phyloP scores from a whole-genome alignment of 2,329 filamentous ascomycete genomes.

The Stachybotrys elegans region DNA sequence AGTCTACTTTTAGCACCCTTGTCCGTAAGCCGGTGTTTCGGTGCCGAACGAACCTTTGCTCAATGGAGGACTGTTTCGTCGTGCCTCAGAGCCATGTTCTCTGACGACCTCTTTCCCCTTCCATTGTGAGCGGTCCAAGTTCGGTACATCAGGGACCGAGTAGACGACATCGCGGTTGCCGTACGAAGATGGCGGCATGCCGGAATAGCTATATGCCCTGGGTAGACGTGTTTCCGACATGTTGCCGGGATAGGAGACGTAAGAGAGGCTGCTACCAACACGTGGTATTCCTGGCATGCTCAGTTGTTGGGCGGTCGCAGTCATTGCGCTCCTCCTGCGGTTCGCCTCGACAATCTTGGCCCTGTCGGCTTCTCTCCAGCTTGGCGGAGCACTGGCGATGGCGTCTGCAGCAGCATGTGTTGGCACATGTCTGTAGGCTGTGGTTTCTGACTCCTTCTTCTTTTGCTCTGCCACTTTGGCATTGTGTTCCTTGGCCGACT shows the following conservation, averaged over 20 bases:
- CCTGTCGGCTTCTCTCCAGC: constrained; percentile 42
- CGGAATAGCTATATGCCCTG: constrained; percentile 38
- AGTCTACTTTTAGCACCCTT: constrained; percentile 9
- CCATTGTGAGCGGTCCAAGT: constrained; percentile 15
- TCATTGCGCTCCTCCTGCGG: constrained; percentile 42
- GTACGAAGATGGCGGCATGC: constrained; percentile 27
- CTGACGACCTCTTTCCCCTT: constrained; percentile 36
- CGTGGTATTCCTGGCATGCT: constrained; percentile 36
- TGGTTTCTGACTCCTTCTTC: constrained; percentile 29
- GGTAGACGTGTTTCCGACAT: constrained; percentile 32
- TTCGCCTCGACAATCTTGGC: constrained; percentile 45
- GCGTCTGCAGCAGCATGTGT: constrained; percentile 58
- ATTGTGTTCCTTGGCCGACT: constrained; percentile 51
- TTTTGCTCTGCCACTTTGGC: constrained; percentile 42
- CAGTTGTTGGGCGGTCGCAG: constrained; percentile 31
- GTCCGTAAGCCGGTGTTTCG: constrained; percentile 11
- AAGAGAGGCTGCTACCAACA: constrained; percentile 41
- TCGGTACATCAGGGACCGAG: constrained; percentile 17
- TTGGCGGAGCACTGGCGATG: constrained; percentile 46
- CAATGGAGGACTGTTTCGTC: constrained; percentile 28
- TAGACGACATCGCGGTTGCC: constrained; percentile 26
- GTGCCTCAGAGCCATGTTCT: constrained; percentile 9
- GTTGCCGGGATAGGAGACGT: constrained; percentile 41
- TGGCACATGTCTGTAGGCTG: constrained; percentile 56
- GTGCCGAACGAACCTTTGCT: constrained; percentile 28